Percentiles rank a stretch among this genome's conserved stretches.
These are phyloP conservation scores for Calonectria pseudoreteaudii DNA, from an alignment of 2,329 filamentous ascomycete genomes.

Conservation along the genomic window DNA sequence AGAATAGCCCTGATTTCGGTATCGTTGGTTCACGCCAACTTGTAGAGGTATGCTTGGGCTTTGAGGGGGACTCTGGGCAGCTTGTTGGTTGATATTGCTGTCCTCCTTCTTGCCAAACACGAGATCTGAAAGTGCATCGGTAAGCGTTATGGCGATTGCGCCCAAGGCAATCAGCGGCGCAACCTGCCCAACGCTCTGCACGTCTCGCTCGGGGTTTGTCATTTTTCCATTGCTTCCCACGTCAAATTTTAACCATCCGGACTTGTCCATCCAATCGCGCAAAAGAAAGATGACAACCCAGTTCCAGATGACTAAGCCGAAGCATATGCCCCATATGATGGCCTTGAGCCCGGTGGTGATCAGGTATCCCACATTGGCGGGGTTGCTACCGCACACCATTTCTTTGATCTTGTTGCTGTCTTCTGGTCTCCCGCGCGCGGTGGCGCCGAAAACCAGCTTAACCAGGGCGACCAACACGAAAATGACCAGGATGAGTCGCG, in stretches of 20 bases:
- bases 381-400: neutral
- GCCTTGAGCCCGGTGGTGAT: neutral
- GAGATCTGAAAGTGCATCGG: neutral
- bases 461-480: neutral
- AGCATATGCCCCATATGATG: neutral
- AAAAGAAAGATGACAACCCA: neutral
- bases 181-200: neutral
- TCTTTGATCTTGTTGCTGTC: neutral
- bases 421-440: neutral
- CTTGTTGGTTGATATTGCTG: neutral
- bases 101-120: neutral
- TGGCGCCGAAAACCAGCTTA: neutral
- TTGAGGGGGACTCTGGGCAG: neutral
- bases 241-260: neutral
- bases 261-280: neutral
- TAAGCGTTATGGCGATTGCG: neutral
- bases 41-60: neutral
- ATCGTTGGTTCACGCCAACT: neutral
- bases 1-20: neutral
- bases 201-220: neutral
- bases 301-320: neutral
- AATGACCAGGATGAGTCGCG: neutral
- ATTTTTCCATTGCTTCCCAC: neutral
- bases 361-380: neutral
- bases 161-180: neutral